Base-by-base conservation (phyloP, 305 asterid genomes). In the Salvia sclarea region DNA sequence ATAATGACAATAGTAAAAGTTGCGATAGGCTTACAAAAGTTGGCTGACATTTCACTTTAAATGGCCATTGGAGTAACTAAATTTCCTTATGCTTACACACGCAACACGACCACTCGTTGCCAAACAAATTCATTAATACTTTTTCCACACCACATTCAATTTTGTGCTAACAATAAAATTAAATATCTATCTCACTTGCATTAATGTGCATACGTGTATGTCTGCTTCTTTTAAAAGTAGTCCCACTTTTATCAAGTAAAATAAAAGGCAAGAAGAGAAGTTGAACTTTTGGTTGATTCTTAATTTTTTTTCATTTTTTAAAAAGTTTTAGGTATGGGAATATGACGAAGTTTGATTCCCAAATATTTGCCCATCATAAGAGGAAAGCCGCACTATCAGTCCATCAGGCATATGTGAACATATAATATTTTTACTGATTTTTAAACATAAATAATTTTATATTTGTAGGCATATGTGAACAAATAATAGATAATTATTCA, bases 21-120 rank as follows among this genome's bases (percentile, higher is more conserved):
- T 11, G 33, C 22, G 10, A 33, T 12, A 20, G 60, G 18, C 65
- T 53, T 61, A 24, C n/a, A 47, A 58, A 61, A 70, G 64, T 18
- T 25, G 10, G 64, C 7, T 17, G 64, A 71, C 57, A 40, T 40
- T n/a, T 41, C 69, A 53, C 70, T 62, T 63, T 63, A 41, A 52
- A 61, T 6, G 25, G 37, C 49, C 18, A 52, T 18, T 71, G 70
- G 65, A 18, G 48, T 41, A 52, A 71, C 65, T 59, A 47, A 69
- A 40, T 62, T 47, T 35, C 5, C 75, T 12, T 22, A 38, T 38
- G 69, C 75, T 70, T 45, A 17, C 75, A 47, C 53, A 48, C 54
- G 53, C 53, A 69, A 43, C 20, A 49, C 64, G 62, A 62, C 64
- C 64, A 52, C 56, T 55, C 69, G 16, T 35, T 20, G 30, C 13